A percentile compares a stretch with the other conserved stretches of the same genome.
These are phyloP conservation scores for Parsonsia alboflavescens DNA, from an alignment of 257 asterid genomes.

Conservation along the genomic window DNA sequence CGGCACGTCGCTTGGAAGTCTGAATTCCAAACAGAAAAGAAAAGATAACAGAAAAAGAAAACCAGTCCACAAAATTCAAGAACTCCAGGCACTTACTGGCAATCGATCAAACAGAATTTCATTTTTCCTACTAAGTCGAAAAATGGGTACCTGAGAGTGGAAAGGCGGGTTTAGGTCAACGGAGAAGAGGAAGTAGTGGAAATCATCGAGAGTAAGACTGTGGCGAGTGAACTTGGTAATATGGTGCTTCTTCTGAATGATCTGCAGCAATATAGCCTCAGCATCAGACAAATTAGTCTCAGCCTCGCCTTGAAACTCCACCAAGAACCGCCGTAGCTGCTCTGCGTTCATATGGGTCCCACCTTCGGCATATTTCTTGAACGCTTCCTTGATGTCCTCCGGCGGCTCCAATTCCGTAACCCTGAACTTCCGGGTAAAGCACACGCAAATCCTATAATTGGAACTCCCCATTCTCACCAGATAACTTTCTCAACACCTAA, in stretches of 20 bases:
- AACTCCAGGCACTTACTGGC: neutral
- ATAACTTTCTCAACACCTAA: neutral
- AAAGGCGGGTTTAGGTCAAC: constrained; percentile 61
- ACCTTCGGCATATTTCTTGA: constrained; percentile 45
- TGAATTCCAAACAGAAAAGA: neutral
- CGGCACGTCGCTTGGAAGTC: neutral
- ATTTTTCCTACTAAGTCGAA: neutral
- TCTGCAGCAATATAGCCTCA: constrained; percentile 41
- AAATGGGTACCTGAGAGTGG: constrained; percentile 34
- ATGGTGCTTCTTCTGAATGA: constrained; percentile 43
- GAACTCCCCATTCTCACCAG: constrained; percentile 23
- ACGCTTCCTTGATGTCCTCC: constrained; percentile 27
- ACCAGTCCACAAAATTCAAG: neutral
- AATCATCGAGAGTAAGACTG: constrained; percentile 39
- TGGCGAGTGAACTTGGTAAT: constrained; percentile 32
- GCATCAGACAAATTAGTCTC: constrained; percentile 28
- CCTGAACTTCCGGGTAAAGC: constrained; percentile 30
- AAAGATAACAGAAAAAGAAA: neutral
- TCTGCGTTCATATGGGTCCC: constrained; percentile 49
- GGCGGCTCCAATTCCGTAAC: constrained; percentile 29
- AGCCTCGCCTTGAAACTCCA: constrained; percentile 29
- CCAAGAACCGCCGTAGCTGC: constrained; percentile 35
- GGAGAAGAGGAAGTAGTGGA: constrained; percentile 62
- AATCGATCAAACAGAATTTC: neutral
- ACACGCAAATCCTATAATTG: constrained; percentile 25